Evolutionary conservation across 306 rosid genomes (phyloP).

Genomic region (Prunus padus): DNA sequence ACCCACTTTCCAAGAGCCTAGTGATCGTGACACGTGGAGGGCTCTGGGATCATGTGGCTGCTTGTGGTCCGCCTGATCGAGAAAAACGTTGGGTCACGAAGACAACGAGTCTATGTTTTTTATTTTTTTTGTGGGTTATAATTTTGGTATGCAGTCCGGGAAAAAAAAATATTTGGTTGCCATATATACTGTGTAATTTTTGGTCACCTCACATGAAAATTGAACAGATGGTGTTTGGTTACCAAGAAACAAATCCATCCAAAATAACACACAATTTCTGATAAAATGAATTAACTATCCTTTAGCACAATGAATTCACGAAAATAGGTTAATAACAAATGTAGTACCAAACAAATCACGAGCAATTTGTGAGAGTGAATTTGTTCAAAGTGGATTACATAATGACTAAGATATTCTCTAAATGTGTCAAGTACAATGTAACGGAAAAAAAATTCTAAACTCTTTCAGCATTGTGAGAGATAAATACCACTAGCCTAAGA

Average conservation of each 20-base stretch:
- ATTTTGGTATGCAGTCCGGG: background rate
- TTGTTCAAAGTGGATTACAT: background rate
- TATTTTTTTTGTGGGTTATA: background rate
- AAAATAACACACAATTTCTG: too few species aligned
- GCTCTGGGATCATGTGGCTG: constrained; percentile 33
- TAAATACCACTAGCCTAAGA: too few species aligned
- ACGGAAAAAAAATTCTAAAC: too few species aligned
- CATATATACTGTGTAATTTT: background rate
- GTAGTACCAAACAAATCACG: too few species aligned
- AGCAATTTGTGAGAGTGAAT: background rate
- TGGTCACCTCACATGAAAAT: background rate
- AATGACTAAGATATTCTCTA: background rate
- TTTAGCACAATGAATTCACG: too few species aligned
- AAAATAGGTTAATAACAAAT: too few species aligned
- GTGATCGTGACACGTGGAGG: constrained; percentile 49
- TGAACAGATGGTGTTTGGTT: constrained; percentile 27
- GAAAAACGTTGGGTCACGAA: constrained; percentile 67
- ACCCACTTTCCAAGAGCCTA: constrained; percentile 26
- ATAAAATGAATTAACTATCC: too few species aligned
- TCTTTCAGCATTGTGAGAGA: too few species aligned
- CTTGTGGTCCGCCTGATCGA: constrained; percentile 61
- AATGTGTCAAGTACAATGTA: too few species aligned
- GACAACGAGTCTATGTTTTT: background rate
- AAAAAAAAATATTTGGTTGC: background rate
- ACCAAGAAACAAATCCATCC: constrained; percentile 5